Base-by-base conservation (phyloP, 306 rosid species). In the Vigna unguiculata region DNA sequence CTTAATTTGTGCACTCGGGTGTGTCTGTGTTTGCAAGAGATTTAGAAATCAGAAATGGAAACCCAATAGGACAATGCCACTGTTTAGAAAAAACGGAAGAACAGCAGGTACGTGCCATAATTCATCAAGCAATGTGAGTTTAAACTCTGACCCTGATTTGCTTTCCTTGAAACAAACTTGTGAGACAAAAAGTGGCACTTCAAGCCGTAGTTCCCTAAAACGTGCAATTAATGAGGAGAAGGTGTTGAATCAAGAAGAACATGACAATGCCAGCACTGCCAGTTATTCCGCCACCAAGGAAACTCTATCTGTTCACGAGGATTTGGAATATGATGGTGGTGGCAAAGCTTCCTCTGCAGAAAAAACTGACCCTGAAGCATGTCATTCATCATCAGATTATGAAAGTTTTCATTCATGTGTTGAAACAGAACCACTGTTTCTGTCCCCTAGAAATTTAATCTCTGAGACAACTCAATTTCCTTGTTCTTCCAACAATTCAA, bases 11-110 rank as follows among this genome's bases (percentile, higher is more conserved):
- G 65, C 65, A 58, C 65, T 58, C 6, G 65, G 20, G 3, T 58
- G 65, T 58, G 65, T 58, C 19, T 58, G 65, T 30, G 19, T 58
- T 58, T 58, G 65, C 65, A 58, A 28, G 65, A 58, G 30, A 58
- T 28, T 58, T 17, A 28, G 65, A 28, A 28, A 2, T 14, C 65
- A 28, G 40, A 58, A 15, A 7, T 15, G 36, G 40, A 25, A 14
- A 28, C 9, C 65, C 40, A 58, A 58, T 28, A 58, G 40, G 65
- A 58, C 65, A 25, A 58, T 58, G 17, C 65, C 65, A 58, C 40
- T 58, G 5, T 58, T 13, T 28, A 58, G 40, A 40, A 14, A 58
- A 4, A 15, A 25, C 40, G 65, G 17, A 15, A 14, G 65, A 58
- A 58, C 65, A 25, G 3, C 0, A 5, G 65, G 41, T 25, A 58